Base-by-base conservation (phyloP, 1,284 basidiomycete genomes). In the Cutaneotrichosporon arboriforme region DNA sequence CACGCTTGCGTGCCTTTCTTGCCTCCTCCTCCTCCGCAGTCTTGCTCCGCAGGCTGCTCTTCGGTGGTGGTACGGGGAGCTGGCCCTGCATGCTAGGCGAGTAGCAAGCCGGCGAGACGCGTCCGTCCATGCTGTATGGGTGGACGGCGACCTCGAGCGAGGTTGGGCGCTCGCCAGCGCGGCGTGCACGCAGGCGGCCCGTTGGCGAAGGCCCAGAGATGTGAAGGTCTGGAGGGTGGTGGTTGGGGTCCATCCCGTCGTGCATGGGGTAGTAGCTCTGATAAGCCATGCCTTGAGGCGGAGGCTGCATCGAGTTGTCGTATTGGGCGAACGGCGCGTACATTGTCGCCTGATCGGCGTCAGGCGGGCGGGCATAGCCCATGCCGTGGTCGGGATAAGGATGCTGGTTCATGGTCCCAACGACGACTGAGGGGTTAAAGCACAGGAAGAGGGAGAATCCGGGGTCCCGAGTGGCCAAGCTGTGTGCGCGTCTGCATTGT, bases 171-270 rank as follows among this genome's bases (percentile, higher is more conserved):
- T 31, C 47, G 39, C 23, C 23, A 7, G 34, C 49, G n/a, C 53
- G 53, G 34, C 53, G 58, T 3, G 55, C 51, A 33, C 58, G 52
- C 21, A 52, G 58, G 52, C 60, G 65, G 26, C 26, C 26, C 22
- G 57, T 63, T 20, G 62, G 65, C 20, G 60, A 63, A 20, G 65
- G 57, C n/a, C 62, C 60, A 7, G 57, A 57, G 18, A 67, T 56
- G 12, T 65, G 64, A 1, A 64, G 31, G 31, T 42, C 51, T 31
- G 47, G 31, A 3, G 39, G 26, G 26, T 41, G 26, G 20, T 26
- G 3, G 18, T 35, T 45, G 18, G 33, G 43, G 43, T 45, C 43
- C 43, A 52, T 45, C 9, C 31, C 31, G 17, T 45, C 43, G 43
- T 18, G 20, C 43, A 45, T 45, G 33, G 43, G 43, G 33, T 45